phyloP scores from a whole-genome alignment of 371 early-diverging fungal species.

The Capillidium heterosporum region DNA sequence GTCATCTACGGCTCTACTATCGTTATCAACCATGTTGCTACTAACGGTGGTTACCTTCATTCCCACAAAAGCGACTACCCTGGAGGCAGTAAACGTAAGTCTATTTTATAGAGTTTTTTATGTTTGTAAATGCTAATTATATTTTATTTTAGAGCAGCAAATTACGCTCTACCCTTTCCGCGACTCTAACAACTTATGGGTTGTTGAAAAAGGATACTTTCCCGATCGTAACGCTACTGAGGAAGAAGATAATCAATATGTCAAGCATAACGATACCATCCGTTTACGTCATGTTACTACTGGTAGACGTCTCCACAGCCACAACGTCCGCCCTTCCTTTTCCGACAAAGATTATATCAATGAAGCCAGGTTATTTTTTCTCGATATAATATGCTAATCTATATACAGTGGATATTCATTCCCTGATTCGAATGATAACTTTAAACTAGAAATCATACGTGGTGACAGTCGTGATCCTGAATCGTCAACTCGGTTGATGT shows the following conservation, averaged over 20 bases:
- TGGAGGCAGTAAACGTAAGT: conserved; percentile 53
- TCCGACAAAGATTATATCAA: conserved; percentile 78
- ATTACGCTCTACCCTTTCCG: conserved; percentile 76
- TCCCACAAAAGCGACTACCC: conserved; percentile 68
- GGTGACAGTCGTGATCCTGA: conserved; percentile 28
- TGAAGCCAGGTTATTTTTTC: conserved; percentile 39
- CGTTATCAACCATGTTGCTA: conserved; percentile 49
- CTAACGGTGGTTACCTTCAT: conserved; percentile 64
- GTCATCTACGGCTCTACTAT: conserved; percentile 39
- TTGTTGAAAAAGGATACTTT: conserved; percentile 26
- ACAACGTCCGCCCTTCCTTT: conserved; percentile 70
- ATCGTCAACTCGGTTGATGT: conserved; percentile 26
- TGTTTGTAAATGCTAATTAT: neutral
- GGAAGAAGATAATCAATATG: conserved; percentile 16
- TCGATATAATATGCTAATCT: neutral
- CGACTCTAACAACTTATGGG: conserved; percentile 80
- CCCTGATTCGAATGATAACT: conserved; percentile 42
- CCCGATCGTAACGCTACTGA: conserved; percentile 14
- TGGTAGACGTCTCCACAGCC: conserved; percentile 55
- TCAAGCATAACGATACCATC: conserved; percentile 43
- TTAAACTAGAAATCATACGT: conserved; percentile 51
- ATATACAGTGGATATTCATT: neutral
- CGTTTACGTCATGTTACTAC: conserved; percentile 58
- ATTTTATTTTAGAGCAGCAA: conserved; percentile 53
- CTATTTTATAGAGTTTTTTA: neutral